These are phyloP conservation scores for Rasamsonia emersonii DNA, from an alignment of 2,329 filamentous ascomycete species.

Conservation along the genomic window DNA sequence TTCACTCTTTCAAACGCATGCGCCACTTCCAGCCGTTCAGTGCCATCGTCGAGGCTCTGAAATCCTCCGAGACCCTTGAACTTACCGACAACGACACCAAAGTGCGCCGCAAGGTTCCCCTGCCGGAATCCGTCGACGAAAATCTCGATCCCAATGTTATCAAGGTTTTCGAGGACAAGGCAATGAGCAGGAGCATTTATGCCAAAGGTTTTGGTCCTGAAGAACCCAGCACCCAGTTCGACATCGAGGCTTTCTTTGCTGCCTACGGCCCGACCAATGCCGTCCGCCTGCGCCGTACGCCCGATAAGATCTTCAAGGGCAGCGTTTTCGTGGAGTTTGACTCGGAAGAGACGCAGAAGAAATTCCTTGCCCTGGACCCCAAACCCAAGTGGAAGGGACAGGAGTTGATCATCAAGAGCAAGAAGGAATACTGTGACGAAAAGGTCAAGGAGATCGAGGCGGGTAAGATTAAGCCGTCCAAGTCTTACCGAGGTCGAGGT, in stretches of 20 bases:
- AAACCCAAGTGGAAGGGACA: conserved; percentile 77
- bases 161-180: conserved; percentile 53
- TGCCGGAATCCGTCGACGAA: conserved; percentile 44
- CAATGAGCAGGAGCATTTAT: conserved; percentile 71
- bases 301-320: conserved; percentile 76
- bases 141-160: conserved; percentile 48
- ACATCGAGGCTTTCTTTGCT: conserved; percentile 86
- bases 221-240: conserved; percentile 75
- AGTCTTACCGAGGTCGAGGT: conserved; percentile 24
- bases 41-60: conserved; percentile 73
- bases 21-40: conserved; percentile 82
- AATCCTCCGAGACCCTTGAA: conserved; percentile 64
- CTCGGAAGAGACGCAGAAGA: conserved; percentile 65
- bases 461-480: conserved; percentile 52
- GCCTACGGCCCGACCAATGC: conserved; percentile 69
- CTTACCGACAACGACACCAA: conserved; percentile 64
- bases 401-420: conserved; percentile 74
- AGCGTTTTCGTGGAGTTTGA: conserved; percentile 93
- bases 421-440: conserved; percentile 76
- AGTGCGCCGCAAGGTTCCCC: conserved; percentile 66
- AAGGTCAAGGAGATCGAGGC: conserved; percentile 64
- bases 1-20: conserved; percentile 93
- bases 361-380: conserved; percentile 71
- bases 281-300: conserved; percentile 75
- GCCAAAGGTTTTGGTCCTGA: conserved; percentile 91